phyloP scores from a whole-genome alignment of 2,329 filamentous ascomycete species.

The Fusarium subglutinans region DNA sequence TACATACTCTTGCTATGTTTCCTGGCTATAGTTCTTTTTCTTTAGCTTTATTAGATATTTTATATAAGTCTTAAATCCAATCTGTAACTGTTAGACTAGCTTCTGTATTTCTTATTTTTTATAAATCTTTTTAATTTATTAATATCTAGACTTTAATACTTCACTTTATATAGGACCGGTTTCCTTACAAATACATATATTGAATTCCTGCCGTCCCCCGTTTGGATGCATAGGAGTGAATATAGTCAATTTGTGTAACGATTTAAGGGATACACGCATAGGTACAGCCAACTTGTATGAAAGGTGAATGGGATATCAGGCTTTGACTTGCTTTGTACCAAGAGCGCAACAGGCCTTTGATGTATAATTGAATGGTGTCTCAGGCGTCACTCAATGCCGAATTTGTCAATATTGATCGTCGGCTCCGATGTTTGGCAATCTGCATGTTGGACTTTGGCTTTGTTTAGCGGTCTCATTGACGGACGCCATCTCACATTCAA shows the following conservation, averaged over 20 bases:
- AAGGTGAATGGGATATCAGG: rapidly evolving
- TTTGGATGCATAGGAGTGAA: rapidly evolving
- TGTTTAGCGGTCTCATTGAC: neutral
- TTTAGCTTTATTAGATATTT: neutral
- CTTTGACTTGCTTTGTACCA: rapidly evolving
- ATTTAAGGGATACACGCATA: too few species aligned
- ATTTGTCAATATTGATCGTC: neutral
- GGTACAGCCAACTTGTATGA: neutral
- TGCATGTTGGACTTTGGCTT: neutral
- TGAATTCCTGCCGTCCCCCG: too few species aligned
- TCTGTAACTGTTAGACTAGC: neutral
- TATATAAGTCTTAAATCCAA: rapidly evolving
- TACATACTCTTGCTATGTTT: neutral
- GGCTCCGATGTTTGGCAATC: rapidly evolving
- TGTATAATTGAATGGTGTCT: neutral
- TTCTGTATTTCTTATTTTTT: neutral
- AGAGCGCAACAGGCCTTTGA: too few species aligned
- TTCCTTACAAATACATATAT: too few species aligned
- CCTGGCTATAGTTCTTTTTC: rapidly evolving
- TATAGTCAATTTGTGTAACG: rapidly evolving
- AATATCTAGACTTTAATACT: too few species aligned
- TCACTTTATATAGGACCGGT: rapidly evolving
- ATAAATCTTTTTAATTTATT: neutral
- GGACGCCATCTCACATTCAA: neutral
- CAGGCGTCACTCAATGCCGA: neutral